Base-by-base conservation (phyloP, 208 protist species). In the Acanthamoeba divionensis region DNA sequence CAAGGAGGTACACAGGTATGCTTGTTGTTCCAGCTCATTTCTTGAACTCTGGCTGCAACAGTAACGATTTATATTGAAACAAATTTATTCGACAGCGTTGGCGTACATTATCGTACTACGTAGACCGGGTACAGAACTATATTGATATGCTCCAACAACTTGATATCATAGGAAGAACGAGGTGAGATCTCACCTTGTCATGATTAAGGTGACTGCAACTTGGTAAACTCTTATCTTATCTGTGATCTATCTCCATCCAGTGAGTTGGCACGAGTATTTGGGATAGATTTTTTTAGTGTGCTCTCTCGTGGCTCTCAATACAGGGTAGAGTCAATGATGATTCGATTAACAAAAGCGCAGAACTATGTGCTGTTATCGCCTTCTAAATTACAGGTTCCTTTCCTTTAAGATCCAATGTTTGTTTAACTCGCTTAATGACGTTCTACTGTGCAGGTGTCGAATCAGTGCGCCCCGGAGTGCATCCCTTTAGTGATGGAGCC, bases 401-500 rank as follows among this genome's bases (percentile, higher is more conserved):
- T 52, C 52, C 66, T 18, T 44, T 8, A 15, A 57, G 15, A n/a
- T 57, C 52, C n/a, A n/a, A 18, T 52, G 3, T 4, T 65, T 26
- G 66, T 47, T 75, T 75, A 52, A 21, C 36, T 50, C 41, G 26
- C 0, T 0, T 48, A 1, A 52, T 45, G 33, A 8, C 67, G 7
- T n/a, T 71, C 44, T 2, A 4, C 41, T 15, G 38, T 91, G n/a
- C 69, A 94, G 18, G 91, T 95, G 12, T 18, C 52, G 1, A 44
- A 31, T 13, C 93, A 95, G 75, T 38, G 52, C 24, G 91, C 93
- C 10, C 91, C 95, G 9, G 93, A 96, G 52, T 91, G 79, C 67
- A 71, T 96, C 0, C 92, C 96, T 33, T 66, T 97, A 26, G 89
- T 96, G 9, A 94, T 97, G 94, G 95, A 97, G 80, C 96, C 96